Percentiles rank a stretch among this genome's conserved stretches.
Conservation (phyloP, 257 asterid species). For the Ocimum tenuiflorum region DNA sequence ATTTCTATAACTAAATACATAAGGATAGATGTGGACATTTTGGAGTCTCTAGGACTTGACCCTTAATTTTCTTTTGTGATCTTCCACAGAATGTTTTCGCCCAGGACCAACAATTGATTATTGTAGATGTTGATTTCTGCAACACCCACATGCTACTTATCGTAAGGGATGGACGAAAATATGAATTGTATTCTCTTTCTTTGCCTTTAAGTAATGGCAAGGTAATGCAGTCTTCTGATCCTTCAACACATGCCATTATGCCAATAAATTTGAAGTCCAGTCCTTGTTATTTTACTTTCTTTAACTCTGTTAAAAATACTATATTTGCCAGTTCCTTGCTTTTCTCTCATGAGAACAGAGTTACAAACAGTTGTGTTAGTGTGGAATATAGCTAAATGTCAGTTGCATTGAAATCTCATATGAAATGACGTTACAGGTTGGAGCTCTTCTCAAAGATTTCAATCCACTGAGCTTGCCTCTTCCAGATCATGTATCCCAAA, state of each 20-base stretch:
- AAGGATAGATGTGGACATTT: background rate
- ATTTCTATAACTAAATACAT: constrained; percentile 2
- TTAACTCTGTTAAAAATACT: background rate
- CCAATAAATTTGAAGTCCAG: constrained; percentile 5
- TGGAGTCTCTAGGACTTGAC: background rate
- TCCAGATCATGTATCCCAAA: constrained; percentile 79
- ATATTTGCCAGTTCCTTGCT: background rate
- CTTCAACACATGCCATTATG: background rate
- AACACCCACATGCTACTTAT: constrained; percentile 60
- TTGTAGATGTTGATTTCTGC: constrained; percentile 84
- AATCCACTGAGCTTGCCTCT: constrained; percentile 66
- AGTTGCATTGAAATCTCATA: background rate
- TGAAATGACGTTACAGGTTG: constrained; percentile 38
- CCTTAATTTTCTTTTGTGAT: constrained; percentile 13
- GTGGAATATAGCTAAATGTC: background rate
- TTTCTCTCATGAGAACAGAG: constrained; percentile 2
- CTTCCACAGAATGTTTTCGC: constrained; percentile 57
- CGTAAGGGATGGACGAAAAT: constrained; percentile 42
- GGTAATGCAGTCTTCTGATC: constrained; percentile 40
- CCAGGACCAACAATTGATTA: constrained; percentile 43
- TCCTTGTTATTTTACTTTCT: constrained; percentile 3
- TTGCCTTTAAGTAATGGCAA: constrained; percentile 55
- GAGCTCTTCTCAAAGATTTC: constrained; percentile 57
- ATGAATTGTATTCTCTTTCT: constrained; percentile 55
- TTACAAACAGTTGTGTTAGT: background rate